Evolutionary conservation across 257 asterid species (phyloP).

Genomic region (Solanum boliviense): DNA sequence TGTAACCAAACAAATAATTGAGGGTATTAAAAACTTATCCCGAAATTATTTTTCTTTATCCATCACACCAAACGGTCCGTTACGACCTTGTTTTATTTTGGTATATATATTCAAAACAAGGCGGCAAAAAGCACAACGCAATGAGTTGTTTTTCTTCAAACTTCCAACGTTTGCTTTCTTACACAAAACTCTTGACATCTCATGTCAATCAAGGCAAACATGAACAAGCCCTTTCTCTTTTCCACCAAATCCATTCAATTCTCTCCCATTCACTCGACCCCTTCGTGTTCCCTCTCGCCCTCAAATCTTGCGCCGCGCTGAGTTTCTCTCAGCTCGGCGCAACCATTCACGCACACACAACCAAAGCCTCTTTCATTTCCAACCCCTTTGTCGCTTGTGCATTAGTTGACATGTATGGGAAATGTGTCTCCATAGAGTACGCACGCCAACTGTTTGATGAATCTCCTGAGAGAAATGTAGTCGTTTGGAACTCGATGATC

Average conservation of each 20-base stretch:
- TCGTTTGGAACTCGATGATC: slow-evolving; percentile 41
- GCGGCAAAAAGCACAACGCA: neutral
- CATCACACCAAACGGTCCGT: no score
- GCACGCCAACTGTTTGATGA: slow-evolving; percentile 39
- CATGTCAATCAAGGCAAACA: slow-evolving; percentile 37
- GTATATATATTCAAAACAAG: neutral
- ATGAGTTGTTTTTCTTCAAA: slow-evolving; percentile 27
- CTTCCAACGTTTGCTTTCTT: slow-evolving; percentile 26
- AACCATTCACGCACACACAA: slow-evolving; percentile 21
- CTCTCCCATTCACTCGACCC: slow-evolving; percentile 27
- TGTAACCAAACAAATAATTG: no score
- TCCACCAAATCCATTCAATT: slow-evolving; percentile 24
- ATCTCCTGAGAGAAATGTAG: slow-evolving; percentile 24
- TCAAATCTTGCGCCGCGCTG: slow-evolving; percentile 31
- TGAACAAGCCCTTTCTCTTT: slow-evolving; percentile 25
- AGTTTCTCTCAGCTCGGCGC: slow-evolving; percentile 16
- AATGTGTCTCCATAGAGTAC: slow-evolving; percentile 14
- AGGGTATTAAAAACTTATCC: no score
- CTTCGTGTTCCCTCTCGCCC: slow-evolving; percentile 35
- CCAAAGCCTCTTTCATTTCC: slow-evolving; percentile 11
- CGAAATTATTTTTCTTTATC: no score
- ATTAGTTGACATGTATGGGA: slow-evolving; percentile 32
- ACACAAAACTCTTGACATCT: slow-evolving; percentile 31
- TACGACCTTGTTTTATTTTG: no score
- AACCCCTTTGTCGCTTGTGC: slow-evolving; percentile 38